Base-by-base conservation (phyloP, 108 stramenopile genomes). In the Skeletonema tropicum region DNA sequence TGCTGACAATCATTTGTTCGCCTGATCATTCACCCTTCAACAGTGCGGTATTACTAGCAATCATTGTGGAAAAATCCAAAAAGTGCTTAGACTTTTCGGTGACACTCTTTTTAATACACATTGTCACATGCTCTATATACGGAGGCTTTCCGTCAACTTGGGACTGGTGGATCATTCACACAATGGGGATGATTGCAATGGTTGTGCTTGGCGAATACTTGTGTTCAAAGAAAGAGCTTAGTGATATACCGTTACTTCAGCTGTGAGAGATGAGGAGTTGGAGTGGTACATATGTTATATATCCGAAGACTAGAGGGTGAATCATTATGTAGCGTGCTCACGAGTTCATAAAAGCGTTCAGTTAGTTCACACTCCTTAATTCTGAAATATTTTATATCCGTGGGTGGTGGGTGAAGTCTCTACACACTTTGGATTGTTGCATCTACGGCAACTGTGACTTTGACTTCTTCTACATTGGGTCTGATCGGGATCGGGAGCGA, bases 91-190 rank as follows among this genome's bases (percentile, higher is more conserved):
- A 94, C 71, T 94, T 94, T 74, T 86, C 85, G 8, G 84, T 92
- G 6, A 94, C 94, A 7, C 70, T 92, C 21, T 92, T 94, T 59
- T 35, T 94, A 25, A 79, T 94, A 29, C 26, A 29, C 26, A 29
- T 29, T 2, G 26, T 29, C 26, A 29, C 26, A 29, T 29, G 26
- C 26, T 55, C 81, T 1, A 55, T 86, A 9, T 92, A 92, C 66
- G 83, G 80, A 15, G 91, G 91, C 17, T 69, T 89, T 42, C 90
- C 91, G 6, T 63, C 81, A 1, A 88, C 85, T 12, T 90, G 85
- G 83, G 91, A 92, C 74, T 94, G 91, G 91, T 94, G 91, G 90
- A 90, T 92, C 19, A 75, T 92, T 48, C 87, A 94, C 62, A 64
- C 92, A 9, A 68, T 89, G 39, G 90, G 88, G 25, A 87, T 83